phyloP scores from a whole-genome alignment of 208 protist genomes.

The Trypanosoma scelopori region DNA sequence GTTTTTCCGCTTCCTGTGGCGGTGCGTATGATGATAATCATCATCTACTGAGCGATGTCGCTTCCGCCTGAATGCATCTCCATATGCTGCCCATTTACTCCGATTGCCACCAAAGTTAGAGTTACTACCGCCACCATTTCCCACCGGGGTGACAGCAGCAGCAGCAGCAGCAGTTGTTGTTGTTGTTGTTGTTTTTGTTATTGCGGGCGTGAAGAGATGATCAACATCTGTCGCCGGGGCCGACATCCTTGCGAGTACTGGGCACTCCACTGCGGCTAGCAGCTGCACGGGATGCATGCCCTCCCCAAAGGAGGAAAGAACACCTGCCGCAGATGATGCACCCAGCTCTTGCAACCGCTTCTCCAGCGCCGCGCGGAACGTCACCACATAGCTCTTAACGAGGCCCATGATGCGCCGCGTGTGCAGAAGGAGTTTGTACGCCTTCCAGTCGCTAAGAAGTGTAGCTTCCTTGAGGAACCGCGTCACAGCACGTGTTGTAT shows the following conservation, averaged over 20 bases:
- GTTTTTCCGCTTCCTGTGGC: conserved; percentile 4
- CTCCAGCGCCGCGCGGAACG: conserved; percentile 17
- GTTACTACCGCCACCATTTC: background rate
- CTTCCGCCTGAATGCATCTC: background rate
- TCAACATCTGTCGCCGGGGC: conserved; percentile 22
- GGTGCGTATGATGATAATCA: background rate
- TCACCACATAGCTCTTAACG: conserved; percentile 15
- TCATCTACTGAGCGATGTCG: conserved; percentile 12
- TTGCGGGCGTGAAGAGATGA: conserved; percentile 24
- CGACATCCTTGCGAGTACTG: conserved; percentile 30
- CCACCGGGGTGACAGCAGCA: too few relatives aligned
- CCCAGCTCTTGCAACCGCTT: conserved; percentile 13
- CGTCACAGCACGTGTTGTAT: conserved; percentile 32
- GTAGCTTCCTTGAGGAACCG: conserved; percentile 26
- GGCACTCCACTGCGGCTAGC: conserved; percentile 21
- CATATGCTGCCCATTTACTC: background rate
- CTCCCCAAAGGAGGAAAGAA: conserved; percentile 2
- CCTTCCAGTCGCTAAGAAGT: conserved; percentile 43
- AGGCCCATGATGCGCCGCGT: conserved; percentile 27
- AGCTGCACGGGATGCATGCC: conserved; percentile 21
- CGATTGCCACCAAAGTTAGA: background rate
- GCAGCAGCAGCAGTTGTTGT: background rate
- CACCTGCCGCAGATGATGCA: background rate
- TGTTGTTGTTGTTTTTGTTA: background rate
- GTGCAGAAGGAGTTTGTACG: conserved; percentile 33